Evolutionary conservation across 495 filamentous ascomycete genomes (phyloP).

Genomic region (Talaromyces thailandensis): DNA sequence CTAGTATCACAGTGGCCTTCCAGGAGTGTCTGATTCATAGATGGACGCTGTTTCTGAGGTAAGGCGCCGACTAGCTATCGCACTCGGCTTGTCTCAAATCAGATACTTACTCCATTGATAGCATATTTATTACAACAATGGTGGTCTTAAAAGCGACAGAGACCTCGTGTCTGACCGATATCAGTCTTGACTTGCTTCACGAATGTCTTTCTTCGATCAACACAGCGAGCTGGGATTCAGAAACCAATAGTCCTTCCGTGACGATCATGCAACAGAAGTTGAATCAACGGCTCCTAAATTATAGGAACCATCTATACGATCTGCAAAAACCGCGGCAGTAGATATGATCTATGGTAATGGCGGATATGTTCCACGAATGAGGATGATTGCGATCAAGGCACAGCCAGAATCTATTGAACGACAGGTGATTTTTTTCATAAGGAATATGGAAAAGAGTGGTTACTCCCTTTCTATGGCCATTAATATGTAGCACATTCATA

Average conservation of each 20-base stretch:
- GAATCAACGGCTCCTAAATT: conserved; percentile 1
- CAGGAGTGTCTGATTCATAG: conserved; percentile 1
- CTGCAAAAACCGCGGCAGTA: not conserved
- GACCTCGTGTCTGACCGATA: conserved; percentile 3
- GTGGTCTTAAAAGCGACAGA: conserved; percentile 1
- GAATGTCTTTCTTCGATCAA: conserved; percentile 4
- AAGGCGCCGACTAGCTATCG: not conserved
- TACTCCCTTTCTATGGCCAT: too few relatives aligned
- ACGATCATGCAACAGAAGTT: conserved; percentile 2
- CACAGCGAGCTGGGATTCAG: not conserved
- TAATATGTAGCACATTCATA: too few relatives aligned
- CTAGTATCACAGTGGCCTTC: conserved; percentile 3
- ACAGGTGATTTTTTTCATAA: too few relatives aligned
- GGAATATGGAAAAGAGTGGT: too few relatives aligned
- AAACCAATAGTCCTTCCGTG: conserved; percentile 6
- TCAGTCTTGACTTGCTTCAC: conserved; percentile 1
- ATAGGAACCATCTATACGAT: not conserved
- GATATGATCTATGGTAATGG: too few relatives aligned
- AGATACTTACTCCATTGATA: not conserved
- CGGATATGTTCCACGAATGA: too few relatives aligned
- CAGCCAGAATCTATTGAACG: too few relatives aligned
- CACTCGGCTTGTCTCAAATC: not conserved
- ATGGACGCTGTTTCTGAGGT: conserved; percentile 5
- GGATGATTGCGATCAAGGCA: too few relatives aligned
- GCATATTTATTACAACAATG: conserved; percentile 4